Percentiles rank a stretch among this genome's conserved stretches.
Evolutionary conservation across 2,329 filamentous ascomycete genomes (phyloP).

Genomic region (Lachnellula arida): DNA sequence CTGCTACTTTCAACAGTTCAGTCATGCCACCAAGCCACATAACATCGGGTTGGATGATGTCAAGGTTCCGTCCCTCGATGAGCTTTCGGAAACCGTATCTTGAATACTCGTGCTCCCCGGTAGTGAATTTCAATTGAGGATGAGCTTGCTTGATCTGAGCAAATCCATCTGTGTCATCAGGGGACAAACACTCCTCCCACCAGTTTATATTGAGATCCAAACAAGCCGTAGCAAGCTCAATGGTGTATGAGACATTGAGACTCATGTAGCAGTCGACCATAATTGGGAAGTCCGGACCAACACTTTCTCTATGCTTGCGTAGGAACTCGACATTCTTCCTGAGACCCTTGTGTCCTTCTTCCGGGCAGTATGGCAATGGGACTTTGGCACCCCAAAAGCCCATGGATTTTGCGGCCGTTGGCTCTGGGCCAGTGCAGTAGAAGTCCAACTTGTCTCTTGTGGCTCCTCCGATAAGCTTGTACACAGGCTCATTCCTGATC

Average conservation of each 20-base stretch:
- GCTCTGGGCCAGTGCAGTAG: slow-evolving; percentile 91
- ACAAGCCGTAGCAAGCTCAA: slow-evolving; percentile 80
- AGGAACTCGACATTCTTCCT: slow-evolving; percentile 89
- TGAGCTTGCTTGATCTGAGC: slow-evolving; percentile 86
- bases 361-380: slow-evolving; percentile 81
- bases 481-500: slow-evolving; percentile 86
- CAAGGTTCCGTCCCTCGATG: slow-evolving; percentile 83
- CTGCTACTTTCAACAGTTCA: slow-evolving; percentile 82
- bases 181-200: slow-evolving; percentile 93
- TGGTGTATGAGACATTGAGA: slow-evolving; percentile 86
- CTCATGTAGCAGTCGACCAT: slow-evolving; percentile 99
- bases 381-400: slow-evolving; percentile 92
- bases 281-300: slow-evolving; percentile 86
- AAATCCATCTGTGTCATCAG: slow-evolving; percentile 90
- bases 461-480: slow-evolving; percentile 89
- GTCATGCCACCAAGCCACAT: slow-evolving; percentile 97
- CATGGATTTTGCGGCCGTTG: slow-evolving; percentile 73
- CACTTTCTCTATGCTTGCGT: slow-evolving; percentile 73
- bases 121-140: slow-evolving; percentile 88
- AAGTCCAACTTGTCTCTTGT: slow-evolving; percentile 80
- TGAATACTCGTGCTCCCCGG: slow-evolving; percentile 93
- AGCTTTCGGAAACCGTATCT: slow-evolving; percentile 93
- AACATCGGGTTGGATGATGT: slow-evolving; percentile 92
- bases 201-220: slow-evolving; percentile 86
- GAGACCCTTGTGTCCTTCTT: slow-evolving; percentile 76